Conservation (phyloP, 805 yeast species). For the Torulaspora indica region DNA sequence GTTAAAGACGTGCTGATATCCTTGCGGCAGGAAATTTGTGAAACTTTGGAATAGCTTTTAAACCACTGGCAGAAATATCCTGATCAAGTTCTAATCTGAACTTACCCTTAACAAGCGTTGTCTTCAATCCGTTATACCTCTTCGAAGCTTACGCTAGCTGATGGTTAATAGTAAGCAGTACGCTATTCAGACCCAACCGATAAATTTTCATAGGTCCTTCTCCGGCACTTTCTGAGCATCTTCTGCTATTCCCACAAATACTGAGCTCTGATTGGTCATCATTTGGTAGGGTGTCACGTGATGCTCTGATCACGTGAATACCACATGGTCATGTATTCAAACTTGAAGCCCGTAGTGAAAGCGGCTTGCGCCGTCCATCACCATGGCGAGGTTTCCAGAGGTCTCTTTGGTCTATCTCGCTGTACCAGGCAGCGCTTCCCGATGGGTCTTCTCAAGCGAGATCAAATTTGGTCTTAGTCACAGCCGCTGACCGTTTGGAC, state of each 20-base stretch:
- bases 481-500: too few relatives aligned
- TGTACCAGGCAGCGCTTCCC: too few relatives aligned
- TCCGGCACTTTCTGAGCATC: constrained; percentile 2
- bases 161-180: background rate
- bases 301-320: too few relatives aligned
- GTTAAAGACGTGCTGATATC: background rate
- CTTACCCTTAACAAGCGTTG: constrained; percentile 4
- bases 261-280: constrained; percentile 6
- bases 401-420: too few relatives aligned
- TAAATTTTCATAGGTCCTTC: constrained; percentile 5
- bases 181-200: constrained; percentile 3
- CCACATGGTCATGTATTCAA: too few relatives aligned
- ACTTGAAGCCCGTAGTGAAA: too few relatives aligned
- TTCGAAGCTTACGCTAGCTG: background rate
- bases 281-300: background rate
- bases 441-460: too few relatives aligned
- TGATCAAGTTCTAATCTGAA: background rate
- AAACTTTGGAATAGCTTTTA: constrained; percentile 1
- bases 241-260: background rate
- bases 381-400: background rate
- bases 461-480: too few relatives aligned
- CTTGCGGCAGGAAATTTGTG: background rate
- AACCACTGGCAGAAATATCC: constrained; percentile 1
- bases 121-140: constrained; percentile 4
- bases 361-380: too few relatives aligned